Percentiles rank a stretch among this genome's conserved stretches.
phyloP scores from a whole-genome alignment of 768 basidiomycete genomes.

The Serendipita indica region DNA sequence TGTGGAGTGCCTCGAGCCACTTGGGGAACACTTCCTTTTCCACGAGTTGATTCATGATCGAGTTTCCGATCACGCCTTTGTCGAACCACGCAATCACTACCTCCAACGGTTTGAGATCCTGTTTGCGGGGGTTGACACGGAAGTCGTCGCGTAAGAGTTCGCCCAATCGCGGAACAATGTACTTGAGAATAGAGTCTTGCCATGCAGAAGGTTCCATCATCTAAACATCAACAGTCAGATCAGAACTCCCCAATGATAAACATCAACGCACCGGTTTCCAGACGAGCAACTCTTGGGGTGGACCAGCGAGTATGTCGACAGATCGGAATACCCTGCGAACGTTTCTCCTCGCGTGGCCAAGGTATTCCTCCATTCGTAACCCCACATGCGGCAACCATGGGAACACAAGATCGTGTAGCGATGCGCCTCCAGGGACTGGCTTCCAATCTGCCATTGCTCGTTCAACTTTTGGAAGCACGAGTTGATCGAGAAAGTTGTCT shows the following conservation, averaged over 20 bases:
- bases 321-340: constrained; percentile 60
- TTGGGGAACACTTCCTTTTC: constrained; percentile 93
- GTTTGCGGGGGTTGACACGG: constrained; percentile 77
- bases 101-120: constrained; percentile 71
- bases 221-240: constrained; percentile 23
- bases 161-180: constrained; percentile 83
- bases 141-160: constrained; percentile 70
- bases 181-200: constrained; percentile 82
- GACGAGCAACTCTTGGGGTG: constrained; percentile 56
- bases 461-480: constrained; percentile 84
- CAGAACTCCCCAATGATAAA: neutral
- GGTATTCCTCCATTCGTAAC: constrained; percentile 62
- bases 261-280: constrained; percentile 62
- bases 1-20: constrained; percentile 81
- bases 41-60: constrained; percentile 69
- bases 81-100: constrained; percentile 64
- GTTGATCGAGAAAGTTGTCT: constrained; percentile 92
- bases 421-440: constrained; percentile 37
- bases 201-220: constrained; percentile 71
- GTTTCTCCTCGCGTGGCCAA: constrained; percentile 77
- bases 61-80: constrained; percentile 36
- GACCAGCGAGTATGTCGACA: constrained; percentile 58
- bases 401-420: constrained; percentile 67
- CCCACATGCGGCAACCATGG: constrained; percentile 92
- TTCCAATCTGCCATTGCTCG: constrained; percentile 77